Conservation (phyloP, 305 asterid genomes). For the Striga hermonthica region DNA sequence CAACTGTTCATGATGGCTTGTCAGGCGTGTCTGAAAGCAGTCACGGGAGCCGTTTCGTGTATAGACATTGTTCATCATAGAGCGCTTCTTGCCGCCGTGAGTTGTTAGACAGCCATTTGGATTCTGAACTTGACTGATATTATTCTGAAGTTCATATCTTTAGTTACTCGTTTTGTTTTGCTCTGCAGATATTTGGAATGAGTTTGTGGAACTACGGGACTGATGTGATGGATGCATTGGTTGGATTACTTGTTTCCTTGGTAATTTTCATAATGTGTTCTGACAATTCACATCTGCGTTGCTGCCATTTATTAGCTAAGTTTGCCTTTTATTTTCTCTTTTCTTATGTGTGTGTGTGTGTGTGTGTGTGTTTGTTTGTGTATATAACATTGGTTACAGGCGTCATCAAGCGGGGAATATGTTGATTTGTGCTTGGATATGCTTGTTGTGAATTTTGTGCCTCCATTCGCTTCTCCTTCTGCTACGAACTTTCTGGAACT, state of each 20-base stretch:
- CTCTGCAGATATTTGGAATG: conserved; percentile 65
- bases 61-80: conserved; percentile 62
- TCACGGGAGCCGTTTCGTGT: conserved; percentile 73
- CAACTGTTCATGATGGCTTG: conserved; percentile 26
- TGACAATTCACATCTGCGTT: conserved; percentile 2
- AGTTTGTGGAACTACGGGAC: conserved; percentile 78
- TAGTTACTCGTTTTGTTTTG: conserved; percentile 22
- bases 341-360: not conserved
- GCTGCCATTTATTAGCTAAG: conserved; percentile 9
- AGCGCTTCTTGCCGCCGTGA: conserved; percentile 67
- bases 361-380: not conserved
- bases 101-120: conserved; percentile 29
- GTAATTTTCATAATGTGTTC: conserved; percentile 40
- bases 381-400: conserved; percentile 40
- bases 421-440: conserved; percentile 79
- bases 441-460: conserved; percentile 80
- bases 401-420: conserved; percentile 69
- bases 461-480: conserved; percentile 40
- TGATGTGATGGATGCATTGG: conserved; percentile 81
- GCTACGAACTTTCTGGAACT: conserved; percentile 40
- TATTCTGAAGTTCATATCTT: conserved; percentile 14
- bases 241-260: conserved; percentile 63
- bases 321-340: conserved; percentile 21
- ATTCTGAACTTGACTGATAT: not conserved
- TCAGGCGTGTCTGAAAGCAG: conserved; percentile 86